A percentile compares a stretch with the other conserved stretches of the same genome.
Conservation (phyloP, 768 basidiomycete species). For the Auricularia auricula-judae region DNA sequence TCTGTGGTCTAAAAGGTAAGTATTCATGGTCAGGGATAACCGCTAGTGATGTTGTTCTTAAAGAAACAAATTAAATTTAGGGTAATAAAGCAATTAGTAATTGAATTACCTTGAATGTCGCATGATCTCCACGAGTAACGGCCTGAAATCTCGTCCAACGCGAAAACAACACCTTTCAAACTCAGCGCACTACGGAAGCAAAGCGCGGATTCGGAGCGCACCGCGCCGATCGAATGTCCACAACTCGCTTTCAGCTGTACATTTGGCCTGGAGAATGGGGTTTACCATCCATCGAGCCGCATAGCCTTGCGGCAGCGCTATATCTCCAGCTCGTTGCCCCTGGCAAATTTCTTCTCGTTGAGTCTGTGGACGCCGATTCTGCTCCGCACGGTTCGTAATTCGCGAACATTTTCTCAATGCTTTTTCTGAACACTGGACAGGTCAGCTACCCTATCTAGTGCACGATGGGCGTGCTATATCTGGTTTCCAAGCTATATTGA, state of each 20-base stretch:
- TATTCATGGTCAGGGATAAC: no score
- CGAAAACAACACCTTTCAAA: no score
- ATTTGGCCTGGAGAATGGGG: slow-evolving; percentile 63
- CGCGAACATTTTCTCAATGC: no score
- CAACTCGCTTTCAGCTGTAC: slow-evolving; percentile 29
- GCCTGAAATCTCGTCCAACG: no score
- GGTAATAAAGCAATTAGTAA: no score
- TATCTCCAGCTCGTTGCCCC: slow-evolving; percentile 61
- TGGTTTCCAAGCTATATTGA: slow-evolving; percentile 49
- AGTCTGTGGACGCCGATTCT: slow-evolving; percentile 56
- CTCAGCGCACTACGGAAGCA: no score
- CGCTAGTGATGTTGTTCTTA: no score
- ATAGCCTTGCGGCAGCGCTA: slow-evolving; percentile 52
- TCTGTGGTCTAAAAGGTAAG: no score
- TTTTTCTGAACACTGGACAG: slow-evolving; percentile 22
- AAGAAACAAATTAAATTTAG: no score
- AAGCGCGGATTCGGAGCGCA: no score
- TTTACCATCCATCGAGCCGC: slow-evolving; percentile 55
- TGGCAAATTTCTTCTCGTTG: slow-evolving; percentile 49
- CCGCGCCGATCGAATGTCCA: background rate
- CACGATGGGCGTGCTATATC: slow-evolving; percentile 43
- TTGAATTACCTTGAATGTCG: no score
- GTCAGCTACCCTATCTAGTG: slow-evolving; percentile 60
- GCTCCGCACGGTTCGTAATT: slow-evolving; percentile 57
- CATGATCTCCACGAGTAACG: no score